A percentile compares a stretch with the other conserved stretches of the same genome.
phyloP scores from a whole-genome alignment of 2,329 filamentous ascomycete species.

The Neurospora sp. region DNA sequence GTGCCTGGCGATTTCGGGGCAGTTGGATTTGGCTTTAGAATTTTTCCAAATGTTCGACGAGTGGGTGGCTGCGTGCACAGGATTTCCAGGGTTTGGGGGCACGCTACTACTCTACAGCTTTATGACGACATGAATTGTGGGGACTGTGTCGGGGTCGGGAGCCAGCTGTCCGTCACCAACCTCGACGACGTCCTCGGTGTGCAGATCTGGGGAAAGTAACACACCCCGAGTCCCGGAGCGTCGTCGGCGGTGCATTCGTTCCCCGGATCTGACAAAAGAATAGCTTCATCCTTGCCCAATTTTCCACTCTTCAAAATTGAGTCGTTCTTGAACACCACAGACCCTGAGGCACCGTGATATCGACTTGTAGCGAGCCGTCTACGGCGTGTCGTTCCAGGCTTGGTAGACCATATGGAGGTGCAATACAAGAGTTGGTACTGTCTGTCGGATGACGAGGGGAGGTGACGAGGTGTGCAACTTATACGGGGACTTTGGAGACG shows the following conservation, averaged over 20 bases:
- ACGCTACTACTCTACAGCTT: not conserved
- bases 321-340: not conserved
- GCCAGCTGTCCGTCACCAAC: not conserved
- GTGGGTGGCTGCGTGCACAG: not conserved
- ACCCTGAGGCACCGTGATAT: not conserved
- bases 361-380: not conserved
- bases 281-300: not conserved
- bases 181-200: not conserved
- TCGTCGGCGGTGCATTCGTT: not conserved
- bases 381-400: not conserved
- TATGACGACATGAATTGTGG: not conserved
- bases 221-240: not conserved
- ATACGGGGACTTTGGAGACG: not conserved
- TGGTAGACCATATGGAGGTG: not conserved
- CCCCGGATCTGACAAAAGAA: not conserved
- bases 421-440: not conserved
- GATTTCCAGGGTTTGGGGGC: not conserved
- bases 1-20: not conserved
- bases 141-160: not conserved
- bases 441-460: not conserved
- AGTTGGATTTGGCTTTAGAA: not conserved
- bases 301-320: not conserved
- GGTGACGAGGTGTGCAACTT: not conserved
- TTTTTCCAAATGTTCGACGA: not conserved
- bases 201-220: not conserved